Percentiles rank a stretch among this genome's conserved stretches.
phyloP scores from a whole-genome alignment of 1,139 yeast species.

The Yamadazyma dendronema region DNA sequence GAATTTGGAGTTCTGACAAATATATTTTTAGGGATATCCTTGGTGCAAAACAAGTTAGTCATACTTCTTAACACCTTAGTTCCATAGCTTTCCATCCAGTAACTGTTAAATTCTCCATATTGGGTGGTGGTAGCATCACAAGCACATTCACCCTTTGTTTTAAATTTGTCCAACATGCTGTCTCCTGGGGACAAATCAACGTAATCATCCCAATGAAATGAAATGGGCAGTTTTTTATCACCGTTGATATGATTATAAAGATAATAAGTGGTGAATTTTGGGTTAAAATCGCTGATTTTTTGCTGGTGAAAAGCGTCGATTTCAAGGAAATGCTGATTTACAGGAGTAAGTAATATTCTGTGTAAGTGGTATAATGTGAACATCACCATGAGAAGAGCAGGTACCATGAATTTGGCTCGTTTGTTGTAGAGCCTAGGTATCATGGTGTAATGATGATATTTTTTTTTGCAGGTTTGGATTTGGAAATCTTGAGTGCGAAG shows the following conservation, averaged over 20 bases:
- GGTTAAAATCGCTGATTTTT: constrained; percentile 25
- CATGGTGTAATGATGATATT: no score
- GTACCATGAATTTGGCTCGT: constrained; percentile 18
- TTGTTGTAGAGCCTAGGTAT: constrained; percentile 18
- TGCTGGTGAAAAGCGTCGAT: constrained; percentile 24
- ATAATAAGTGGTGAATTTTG: constrained; percentile 23
- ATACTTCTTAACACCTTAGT: constrained; percentile 36
- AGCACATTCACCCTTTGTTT: constrained; percentile 19
- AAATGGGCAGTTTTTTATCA: no score
- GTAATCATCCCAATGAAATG: constrained; percentile 48
- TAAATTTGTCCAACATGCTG: constrained; percentile 18
- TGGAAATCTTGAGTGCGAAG: not conserved
- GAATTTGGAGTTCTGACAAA: constrained; percentile 26
- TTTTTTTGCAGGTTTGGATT: not conserved
- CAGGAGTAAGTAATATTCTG: constrained; percentile 13
- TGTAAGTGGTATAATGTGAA: constrained; percentile 17
- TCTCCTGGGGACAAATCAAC: constrained; percentile 32
- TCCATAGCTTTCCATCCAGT: constrained; percentile 34
- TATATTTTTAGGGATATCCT: constrained; percentile 29
- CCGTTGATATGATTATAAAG: constrained; percentile 19
- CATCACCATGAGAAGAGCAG: constrained; percentile 15
- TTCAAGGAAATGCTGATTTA: constrained; percentile 25
- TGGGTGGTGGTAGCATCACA: constrained; percentile 23
- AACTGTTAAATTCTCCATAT: constrained; percentile 33
- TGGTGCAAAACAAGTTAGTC: constrained; percentile 34